Evolutionary conservation across 2,329 filamentous ascomycete genomes (phyloP), one percentile per base, ranked within the genome.

Genomic region (Claviceps sp.): DNA sequence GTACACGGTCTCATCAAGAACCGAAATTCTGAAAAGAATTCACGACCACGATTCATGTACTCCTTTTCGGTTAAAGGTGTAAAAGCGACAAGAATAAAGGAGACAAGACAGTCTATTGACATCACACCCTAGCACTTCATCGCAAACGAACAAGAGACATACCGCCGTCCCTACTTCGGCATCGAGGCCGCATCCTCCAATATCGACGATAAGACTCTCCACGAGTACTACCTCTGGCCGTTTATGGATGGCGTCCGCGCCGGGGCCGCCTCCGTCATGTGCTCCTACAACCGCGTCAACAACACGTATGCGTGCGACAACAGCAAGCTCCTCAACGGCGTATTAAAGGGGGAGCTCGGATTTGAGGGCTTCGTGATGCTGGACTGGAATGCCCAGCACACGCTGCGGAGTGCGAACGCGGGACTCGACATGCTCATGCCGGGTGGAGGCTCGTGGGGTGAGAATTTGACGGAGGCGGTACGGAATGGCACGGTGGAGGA

Each of bases 221-320:
- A 84, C 56, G 82, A 85, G 62, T 70, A 77, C 16, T 85, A 85
- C 52, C 69, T 81, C 1, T 85, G 80, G 75, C 81, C 82, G 0
- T 86, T 85, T 54, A 74, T 78, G 55, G 78, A 85, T 53, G 75
- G 77, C 0, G 65, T 85, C 3, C 69, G 65, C 11, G 78, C 80
- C 4, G 80, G 80, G 0, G 74, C 73, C 0, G 75, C 71, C 0
- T 76, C 74, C 0, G 65, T 84, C 41, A 85, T 85, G 82, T 85
- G 81, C 68, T 79, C 79, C 0, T 87, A 87, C 68, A 81, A 87
- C 60, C 78, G 84, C 52, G 70, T 85, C 58, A 89, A 89, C 65
- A 80, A 79, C 62, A 84, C 78, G 1, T 88, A 87, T 60, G 81
- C 70, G n/a, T 89, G 85, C 63, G 80, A 87, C 61, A 89, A 87